Conservation (phyloP, 75 land plant genomes). For the Selaginella tamariscina region DNA sequence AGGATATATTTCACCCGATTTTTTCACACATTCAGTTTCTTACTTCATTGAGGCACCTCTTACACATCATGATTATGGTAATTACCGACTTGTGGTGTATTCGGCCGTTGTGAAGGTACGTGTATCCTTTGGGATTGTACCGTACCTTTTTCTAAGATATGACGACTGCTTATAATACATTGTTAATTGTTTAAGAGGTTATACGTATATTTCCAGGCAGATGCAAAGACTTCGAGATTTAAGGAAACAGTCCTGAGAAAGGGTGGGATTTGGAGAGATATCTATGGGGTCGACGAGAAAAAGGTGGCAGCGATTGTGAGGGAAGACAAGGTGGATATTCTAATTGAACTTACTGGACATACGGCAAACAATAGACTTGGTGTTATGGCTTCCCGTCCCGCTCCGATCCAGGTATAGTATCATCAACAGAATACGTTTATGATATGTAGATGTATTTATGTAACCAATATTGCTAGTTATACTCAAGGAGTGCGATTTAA, state of each 20-base stretch:
- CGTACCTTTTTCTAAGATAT: constrained; percentile 6
- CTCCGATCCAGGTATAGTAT: constrained; percentile 74
- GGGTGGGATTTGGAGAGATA: constrained; percentile 92
- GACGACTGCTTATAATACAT: background rate
- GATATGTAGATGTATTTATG: background rate
- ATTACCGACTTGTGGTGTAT: constrained; percentile 88
- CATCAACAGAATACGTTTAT: background rate
- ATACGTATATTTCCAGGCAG: constrained; percentile 41
- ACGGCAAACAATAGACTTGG: constrained; percentile 94
- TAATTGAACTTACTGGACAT: constrained; percentile 96
- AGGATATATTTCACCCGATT: constrained; percentile 97
- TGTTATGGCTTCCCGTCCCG: constrained; percentile 88
- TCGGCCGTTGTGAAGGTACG: constrained; percentile 96
- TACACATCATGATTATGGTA: constrained; percentile 68
- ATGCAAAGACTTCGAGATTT: constrained; percentile 82
- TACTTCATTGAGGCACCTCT: constrained; percentile 97
- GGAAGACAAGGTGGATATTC: constrained; percentile 87
- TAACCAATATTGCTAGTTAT: background rate
- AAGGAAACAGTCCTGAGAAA: constrained; percentile 67
- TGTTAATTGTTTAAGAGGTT: background rate
- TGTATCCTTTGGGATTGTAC: too few species aligned
- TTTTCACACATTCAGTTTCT: constrained; percentile 97
- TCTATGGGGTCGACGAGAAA: constrained; percentile 92
- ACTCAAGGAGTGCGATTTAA: background rate
- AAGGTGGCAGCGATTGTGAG: constrained; percentile 84